phyloP scores from a whole-genome alignment of 2,329 filamentous ascomycete species.

The Herpotrichia juniperi region DNA sequence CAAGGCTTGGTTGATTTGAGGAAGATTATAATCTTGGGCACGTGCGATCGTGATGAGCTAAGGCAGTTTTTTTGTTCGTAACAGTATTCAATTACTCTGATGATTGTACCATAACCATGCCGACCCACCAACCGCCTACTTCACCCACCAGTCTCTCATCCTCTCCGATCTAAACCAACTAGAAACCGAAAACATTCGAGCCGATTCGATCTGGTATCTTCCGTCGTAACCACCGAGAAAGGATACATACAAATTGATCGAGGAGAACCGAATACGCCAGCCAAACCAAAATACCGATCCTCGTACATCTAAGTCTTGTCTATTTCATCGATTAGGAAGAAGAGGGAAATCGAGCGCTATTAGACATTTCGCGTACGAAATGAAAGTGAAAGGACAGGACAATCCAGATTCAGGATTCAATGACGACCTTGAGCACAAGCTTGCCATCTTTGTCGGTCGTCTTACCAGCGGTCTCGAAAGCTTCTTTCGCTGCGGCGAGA shows the following conservation, averaged over 20 bases:
- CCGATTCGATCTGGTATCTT: conserved; percentile 13
- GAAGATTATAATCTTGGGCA: too few relatives aligned
- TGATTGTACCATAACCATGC: background rate
- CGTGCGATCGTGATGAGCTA: too few relatives aligned
- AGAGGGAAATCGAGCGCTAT: background rate
- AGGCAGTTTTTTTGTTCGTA: background rate
- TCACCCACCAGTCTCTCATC: background rate
- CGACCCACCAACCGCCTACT: background rate
- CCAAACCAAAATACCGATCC: conserved; percentile 7
- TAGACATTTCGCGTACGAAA: conserved; percentile 1
- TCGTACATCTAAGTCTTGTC: conserved; percentile 14
- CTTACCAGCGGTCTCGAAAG: conserved; percentile 58
- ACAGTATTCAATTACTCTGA: background rate
- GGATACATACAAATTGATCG: background rate
- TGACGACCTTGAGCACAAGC: conserved; percentile 59
- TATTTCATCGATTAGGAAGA: conserved; percentile 10
- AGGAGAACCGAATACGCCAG: background rate
- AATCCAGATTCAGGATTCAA: conserved; percentile 34
- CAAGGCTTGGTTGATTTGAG: too few relatives aligned
- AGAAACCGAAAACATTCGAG: background rate
- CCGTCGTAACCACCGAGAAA: background rate
- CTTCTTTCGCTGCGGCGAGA: conserved; percentile 56
- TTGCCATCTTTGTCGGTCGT: conserved; percentile 59
- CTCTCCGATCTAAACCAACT: background rate
- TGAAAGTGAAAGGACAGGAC: background rate